Conservation (phyloP, 2,329 filamentous ascomycete species). For the Scorias spongiosa region DNA sequence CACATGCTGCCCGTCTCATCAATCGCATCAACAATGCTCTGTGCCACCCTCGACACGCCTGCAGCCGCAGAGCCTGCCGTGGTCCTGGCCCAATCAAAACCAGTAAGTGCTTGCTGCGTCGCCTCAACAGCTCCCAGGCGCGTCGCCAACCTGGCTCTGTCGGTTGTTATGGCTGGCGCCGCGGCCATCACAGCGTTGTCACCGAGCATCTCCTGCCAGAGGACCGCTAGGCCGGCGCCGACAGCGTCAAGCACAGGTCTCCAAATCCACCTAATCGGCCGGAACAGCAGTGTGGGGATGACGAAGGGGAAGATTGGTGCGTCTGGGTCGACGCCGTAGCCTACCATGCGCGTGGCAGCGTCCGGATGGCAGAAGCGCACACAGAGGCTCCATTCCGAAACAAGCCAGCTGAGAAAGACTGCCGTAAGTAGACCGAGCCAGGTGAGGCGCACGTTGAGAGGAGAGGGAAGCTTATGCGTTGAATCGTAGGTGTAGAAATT, state of each 20-base stretch:
- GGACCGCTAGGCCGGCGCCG: neutral
- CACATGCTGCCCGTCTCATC: slow-evolving; percentile 15
- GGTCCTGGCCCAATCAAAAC: neutral
- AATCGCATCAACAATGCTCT: slow-evolving; percentile 10
- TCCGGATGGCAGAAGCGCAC: slow-evolving; percentile 34
- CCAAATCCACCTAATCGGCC: slow-evolving; percentile 23
- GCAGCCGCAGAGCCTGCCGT: slow-evolving; percentile 2
- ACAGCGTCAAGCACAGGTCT: slow-evolving; percentile 13
- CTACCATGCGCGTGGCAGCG: slow-evolving; percentile 32
- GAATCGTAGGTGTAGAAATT: slow-evolving; percentile 15
- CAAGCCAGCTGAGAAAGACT: slow-evolving; percentile 31
- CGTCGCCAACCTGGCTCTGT: neutral
- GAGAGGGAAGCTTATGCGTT: slow-evolving; percentile 1
- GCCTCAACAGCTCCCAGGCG: neutral
- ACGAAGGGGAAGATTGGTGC: slow-evolving; percentile 41
- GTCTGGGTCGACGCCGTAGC: slow-evolving; percentile 35
- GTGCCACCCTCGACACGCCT: slow-evolving; percentile 6
- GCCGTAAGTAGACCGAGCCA: slow-evolving; percentile 26
- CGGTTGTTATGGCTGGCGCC: neutral
- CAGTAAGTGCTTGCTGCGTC: neutral
- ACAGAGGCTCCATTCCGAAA: slow-evolving; percentile 17
- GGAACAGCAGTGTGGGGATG: slow-evolving; percentile 38
- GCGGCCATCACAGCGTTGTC: neutral
- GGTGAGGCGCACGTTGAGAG: slow-evolving; percentile 20
- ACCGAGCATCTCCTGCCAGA: neutral